Evolutionary conservation across 2,329 filamentous ascomycete species (phyloP).

Genomic region (Talaromyces rugulosus): DNA sequence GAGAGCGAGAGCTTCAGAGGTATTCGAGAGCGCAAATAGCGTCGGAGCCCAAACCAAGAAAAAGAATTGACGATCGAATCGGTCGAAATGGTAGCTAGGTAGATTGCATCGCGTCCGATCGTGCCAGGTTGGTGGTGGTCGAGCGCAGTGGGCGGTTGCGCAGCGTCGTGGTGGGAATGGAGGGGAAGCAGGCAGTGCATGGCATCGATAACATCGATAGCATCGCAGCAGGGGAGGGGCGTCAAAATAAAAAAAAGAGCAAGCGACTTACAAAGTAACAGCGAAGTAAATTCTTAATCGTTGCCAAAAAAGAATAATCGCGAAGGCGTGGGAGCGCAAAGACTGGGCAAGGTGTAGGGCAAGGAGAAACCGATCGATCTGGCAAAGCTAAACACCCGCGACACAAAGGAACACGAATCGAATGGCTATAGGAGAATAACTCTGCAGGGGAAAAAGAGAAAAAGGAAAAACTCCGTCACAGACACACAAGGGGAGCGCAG

Average conservation of each 20-base stretch:
- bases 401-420: conserved; percentile 19
- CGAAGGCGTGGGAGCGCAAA: not conserved
- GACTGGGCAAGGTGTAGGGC: not conserved
- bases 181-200: not conserved
- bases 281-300: conserved; percentile 1
- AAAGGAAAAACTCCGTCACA: conserved; percentile 14
- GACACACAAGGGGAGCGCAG: conserved; percentile 12
- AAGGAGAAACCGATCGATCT: not conserved
- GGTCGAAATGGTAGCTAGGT: not conserved
- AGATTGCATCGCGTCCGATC: not conserved
- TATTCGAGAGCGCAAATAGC: not conserved
- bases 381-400: conserved; percentile 19
- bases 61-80: not conserved
- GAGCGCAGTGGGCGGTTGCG: not conserved
- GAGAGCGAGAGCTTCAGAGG: not conserved
- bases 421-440: conserved; percentile 20
- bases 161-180: not conserved
- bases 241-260: not conserved
- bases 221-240: not conserved
- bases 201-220: not conserved
- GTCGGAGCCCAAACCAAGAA: not conserved
- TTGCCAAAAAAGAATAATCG: conserved; percentile 1
- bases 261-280: conserved; percentile 10
- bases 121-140: not conserved
- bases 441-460: conserved; percentile 22